Conservation (phyloP, 2,329 filamentous ascomycete genomes). For the Xylariaceae sp. region DNA sequence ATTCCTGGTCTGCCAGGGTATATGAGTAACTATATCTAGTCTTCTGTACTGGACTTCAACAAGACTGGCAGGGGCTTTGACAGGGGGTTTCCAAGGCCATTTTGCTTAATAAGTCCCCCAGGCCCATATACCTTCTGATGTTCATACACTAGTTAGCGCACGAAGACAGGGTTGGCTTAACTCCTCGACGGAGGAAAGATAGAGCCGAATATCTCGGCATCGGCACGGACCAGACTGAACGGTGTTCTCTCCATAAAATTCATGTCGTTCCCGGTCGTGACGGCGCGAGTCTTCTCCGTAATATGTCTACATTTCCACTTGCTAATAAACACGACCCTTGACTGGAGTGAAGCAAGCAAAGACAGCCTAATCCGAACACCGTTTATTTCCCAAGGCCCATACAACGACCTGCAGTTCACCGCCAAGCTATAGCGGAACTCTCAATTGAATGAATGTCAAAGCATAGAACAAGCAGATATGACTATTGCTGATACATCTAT, state of each 20-base stretch:
- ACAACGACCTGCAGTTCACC: background rate
- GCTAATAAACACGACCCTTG: background rate
- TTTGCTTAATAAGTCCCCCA: background rate
- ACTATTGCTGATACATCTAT: conserved; percentile 7
- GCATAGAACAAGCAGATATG: background rate
- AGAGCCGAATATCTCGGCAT: conserved; percentile 14
- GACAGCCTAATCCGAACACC: background rate
- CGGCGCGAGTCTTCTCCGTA: background rate
- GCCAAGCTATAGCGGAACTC: background rate
- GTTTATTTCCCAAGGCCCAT: background rate
- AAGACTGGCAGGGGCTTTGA: no score
- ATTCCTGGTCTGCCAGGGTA: background rate
- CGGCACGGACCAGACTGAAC: conserved; percentile 7
- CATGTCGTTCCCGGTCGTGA: conserved; percentile 4
- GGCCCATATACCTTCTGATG: conserved; percentile 3
- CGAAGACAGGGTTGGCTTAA: conserved; percentile 1
- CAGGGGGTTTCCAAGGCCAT: background rate
- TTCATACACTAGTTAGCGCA: background rate
- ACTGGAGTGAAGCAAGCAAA: background rate
- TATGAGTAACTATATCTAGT: background rate
- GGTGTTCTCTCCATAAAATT: conserved; percentile 17
- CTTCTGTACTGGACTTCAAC: no score
- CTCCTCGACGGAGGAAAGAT: conserved; percentile 3
- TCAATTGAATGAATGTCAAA: background rate
- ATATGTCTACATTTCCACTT: background rate